phyloP scores from a whole-genome alignment of 169 alveolate genomes.

The Blepharisma undulans region DNA sequence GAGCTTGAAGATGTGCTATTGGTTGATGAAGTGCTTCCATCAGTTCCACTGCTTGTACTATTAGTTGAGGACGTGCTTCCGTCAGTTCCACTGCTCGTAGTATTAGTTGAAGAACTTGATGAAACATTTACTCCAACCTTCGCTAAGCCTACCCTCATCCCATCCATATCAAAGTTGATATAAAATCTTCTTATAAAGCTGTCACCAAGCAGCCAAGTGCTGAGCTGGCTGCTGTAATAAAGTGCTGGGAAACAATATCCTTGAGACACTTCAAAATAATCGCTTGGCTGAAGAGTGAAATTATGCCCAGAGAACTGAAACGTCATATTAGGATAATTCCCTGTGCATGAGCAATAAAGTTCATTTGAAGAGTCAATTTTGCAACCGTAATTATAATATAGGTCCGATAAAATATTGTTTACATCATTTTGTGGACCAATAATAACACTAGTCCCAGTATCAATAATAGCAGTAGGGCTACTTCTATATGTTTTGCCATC shows the following conservation, averaged over 20 bases:
- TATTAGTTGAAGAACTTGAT: neutral
- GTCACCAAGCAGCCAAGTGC: conserved; percentile 18
- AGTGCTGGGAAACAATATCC: neutral
- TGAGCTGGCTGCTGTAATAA: neutral
- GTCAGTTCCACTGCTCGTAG: neutral
- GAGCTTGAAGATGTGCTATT: neutral
- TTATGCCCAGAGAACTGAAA: neutral
- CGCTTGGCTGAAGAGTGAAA: neutral
- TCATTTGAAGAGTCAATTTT: neutral
- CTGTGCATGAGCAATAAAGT: neutral
- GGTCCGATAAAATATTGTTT: neutral
- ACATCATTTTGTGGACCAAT: conserved; percentile 19
- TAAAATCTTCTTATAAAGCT: neutral
- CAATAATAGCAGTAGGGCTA: neutral
- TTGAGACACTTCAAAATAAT: neutral
- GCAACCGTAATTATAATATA: neutral
- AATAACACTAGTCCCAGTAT: conserved; percentile 41
- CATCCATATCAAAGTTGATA: neutral
- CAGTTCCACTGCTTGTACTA: too few relatives aligned
- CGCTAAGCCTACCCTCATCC: neutral
- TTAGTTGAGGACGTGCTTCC: too few relatives aligned
- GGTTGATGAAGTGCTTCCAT: neutral
- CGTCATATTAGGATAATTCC: neutral
- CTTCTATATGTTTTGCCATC: neutral
- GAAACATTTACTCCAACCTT: neutral